Percentiles rank a stretch among this genome's conserved stretches.
Evolutionary conservation across 495 filamentous ascomycete species (phyloP).

Genomic region (Aspergillus sparsus): DNA sequence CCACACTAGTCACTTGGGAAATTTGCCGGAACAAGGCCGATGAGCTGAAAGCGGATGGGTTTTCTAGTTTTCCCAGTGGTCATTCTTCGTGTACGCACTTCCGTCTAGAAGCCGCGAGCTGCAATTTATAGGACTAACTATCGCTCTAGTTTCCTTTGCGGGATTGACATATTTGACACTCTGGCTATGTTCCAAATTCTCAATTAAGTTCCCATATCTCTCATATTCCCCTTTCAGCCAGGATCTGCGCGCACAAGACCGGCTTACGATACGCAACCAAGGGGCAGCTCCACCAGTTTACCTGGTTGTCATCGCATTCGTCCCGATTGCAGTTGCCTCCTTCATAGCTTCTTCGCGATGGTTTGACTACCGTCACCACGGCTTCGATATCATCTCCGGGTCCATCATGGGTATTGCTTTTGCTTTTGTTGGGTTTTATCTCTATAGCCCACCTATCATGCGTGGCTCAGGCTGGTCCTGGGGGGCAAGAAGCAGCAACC

Average conservation of each 20-base stretch:
- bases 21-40: conserved; percentile 53
- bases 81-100: conserved; percentile 62
- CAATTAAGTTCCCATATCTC: conserved; percentile 63
- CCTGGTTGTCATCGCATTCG: conserved; percentile 55
- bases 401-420: conserved; percentile 55
- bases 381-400: conserved; percentile 65
- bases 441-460: conserved; percentile 69
- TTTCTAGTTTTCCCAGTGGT: conserved; percentile 67
- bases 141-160: conserved; percentile 56
- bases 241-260: conserved; percentile 27
- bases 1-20: conserved; percentile 50
- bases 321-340: conserved; percentile 57
- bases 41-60: conserved; percentile 56
- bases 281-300: conserved; percentile 62
- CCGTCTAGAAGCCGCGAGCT: background rate
- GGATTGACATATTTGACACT: conserved; percentile 64
- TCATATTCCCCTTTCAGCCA: conserved; percentile 38
- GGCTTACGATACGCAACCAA: conserved; percentile 41
- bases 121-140: conserved; percentile 2
- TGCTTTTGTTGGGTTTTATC: conserved; percentile 59
- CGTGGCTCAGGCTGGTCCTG: conserved; percentile 59
- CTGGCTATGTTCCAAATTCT: conserved; percentile 65
- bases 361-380: conserved; percentile 63
- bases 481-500: conserved; percentile 41
- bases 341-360: conserved; percentile 65